Evolutionary conservation across 2,329 filamentous ascomycete species (phyloP), one percentile per base, ranked within the genome.

Genomic region (Cordyceps farinosa): DNA sequence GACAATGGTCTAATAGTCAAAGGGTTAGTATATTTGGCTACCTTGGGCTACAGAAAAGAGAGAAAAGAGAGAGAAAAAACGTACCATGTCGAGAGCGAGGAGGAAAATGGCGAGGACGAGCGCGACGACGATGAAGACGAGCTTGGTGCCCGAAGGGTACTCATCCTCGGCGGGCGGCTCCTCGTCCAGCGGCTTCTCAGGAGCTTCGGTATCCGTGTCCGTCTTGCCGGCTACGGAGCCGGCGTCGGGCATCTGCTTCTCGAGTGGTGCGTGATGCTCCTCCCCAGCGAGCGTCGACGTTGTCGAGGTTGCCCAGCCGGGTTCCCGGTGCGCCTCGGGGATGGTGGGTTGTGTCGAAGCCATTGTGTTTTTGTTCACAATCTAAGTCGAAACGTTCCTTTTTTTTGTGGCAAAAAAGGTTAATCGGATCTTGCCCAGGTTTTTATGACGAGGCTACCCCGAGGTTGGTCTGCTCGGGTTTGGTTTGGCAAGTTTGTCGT

Each of bases 1-100:
- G 34, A 82, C 76, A 63, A 82, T 82, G 3, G 79, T 81, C 75
- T 78, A 22, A 22, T 22, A 22, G 22, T 22, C 22, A 22, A 22
- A 22, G 22, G 22, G 22, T 22, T 22, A 22, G 22, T 22, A 22
- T 22, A 22, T 22, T 22, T 22, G 22, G 22, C 22, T 22, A 22
- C 22, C 22, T 22, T 22, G 22, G 22, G 22, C 22, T 22, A 22
- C 22, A 22, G 22, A 22, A 22, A 22, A 22, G 22, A 22, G 22
- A 22, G 22, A 22, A 22, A 22, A 22, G 13, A 13, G 9, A 8
- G 11, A 22, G 15, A 2, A 11, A 42, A 2, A 30, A 42, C 15
- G 15, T 58, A 65, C 65, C 65, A 66, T 66, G 50, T 66, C 65
- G 29, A 66, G 63, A 22, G 65, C 63, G 17, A 65, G 50, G 22